Conservation (phyloP, 2,329 filamentous ascomycete genomes). For the Simplicillium sp. region DNA sequence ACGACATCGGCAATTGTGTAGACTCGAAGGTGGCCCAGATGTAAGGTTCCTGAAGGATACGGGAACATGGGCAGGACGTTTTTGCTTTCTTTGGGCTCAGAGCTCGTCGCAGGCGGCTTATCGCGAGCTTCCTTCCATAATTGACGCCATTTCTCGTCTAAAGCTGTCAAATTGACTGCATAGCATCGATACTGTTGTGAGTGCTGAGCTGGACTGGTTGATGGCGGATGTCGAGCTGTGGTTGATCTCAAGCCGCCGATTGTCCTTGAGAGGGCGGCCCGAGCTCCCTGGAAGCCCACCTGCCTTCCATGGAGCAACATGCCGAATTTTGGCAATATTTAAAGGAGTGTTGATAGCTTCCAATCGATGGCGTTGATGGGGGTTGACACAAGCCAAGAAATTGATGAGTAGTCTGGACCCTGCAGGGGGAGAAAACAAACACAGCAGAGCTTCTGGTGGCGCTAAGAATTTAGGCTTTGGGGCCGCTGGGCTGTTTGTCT, state of each 20-base stretch:
- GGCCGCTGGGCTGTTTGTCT: too few species aligned
- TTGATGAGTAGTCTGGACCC: too few species aligned
- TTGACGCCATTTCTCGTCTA: conserved; percentile 42
- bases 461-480: too few species aligned
- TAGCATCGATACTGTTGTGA: conserved; percentile 17
- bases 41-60: conserved; percentile 78
- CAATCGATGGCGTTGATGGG: too few species aligned
- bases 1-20: conserved; percentile 87
- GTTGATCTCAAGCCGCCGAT: conserved; percentile 1
- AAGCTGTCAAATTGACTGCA: conserved; percentile 34
- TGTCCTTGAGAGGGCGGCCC: not conserved
- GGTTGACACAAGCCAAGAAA: too few species aligned
- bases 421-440: too few species aligned
- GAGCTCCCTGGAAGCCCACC: conserved; percentile 11
- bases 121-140: conserved; percentile 26
- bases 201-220: too few species aligned
- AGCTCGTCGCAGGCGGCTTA: conserved; percentile 7
- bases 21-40: conserved; percentile 79
- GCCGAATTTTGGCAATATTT: conserved; percentile 15
- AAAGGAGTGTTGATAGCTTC: too few species aligned
- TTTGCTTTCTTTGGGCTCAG: conserved; percentile 23
- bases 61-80: conserved; percentile 91
- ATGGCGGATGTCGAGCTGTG: not conserved
- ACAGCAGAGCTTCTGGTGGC: too few species aligned
- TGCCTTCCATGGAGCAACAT: conserved; percentile 15